Evolutionary conservation across 176 grass and related monocot genomes (phyloP).

Genomic region (Olyra latifolia): DNA sequence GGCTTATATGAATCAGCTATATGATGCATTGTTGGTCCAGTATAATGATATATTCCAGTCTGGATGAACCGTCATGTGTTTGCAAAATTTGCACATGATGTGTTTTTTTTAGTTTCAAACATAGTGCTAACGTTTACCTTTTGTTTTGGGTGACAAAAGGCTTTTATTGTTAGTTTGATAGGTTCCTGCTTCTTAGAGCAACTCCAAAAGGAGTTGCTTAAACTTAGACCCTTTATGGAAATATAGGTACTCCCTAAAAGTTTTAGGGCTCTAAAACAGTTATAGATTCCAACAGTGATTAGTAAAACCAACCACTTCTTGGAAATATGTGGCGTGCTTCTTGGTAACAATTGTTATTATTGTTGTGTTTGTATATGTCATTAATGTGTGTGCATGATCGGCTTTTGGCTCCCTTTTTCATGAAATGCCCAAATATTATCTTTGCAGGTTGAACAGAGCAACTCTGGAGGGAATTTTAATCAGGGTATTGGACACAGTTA

Average conservation of each 20-base stretch:
- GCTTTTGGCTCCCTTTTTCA: not conserved
- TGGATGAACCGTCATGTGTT: not conserved
- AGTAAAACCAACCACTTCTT: no score
- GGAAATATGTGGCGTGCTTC: no score
- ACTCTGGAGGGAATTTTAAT: slow-evolving; percentile 36
- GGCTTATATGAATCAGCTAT: not conserved
- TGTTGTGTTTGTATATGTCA: no score
- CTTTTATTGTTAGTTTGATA: not conserved
- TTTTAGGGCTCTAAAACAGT: no score
- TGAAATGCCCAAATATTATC: slow-evolving; percentile 5
- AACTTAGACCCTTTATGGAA: no score
- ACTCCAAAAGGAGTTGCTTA: no score
- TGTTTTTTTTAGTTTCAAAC: slow-evolving; percentile 1
- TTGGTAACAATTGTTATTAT: no score
- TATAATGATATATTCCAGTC: not conserved
- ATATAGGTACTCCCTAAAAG: no score
- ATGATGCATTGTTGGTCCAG: not conserved
- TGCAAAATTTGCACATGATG: not conserved
- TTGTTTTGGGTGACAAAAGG: not conserved
- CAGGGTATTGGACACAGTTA: slow-evolving; percentile 37
- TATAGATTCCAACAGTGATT: no score
- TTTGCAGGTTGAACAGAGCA: slow-evolving; percentile 43
- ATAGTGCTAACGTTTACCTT: not conserved
- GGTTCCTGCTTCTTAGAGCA: not conserved
- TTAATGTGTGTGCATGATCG: not conserved